Evolutionary conservation across 768 basidiomycete species (phyloP).

Genomic region (Russula vinacea): DNA sequence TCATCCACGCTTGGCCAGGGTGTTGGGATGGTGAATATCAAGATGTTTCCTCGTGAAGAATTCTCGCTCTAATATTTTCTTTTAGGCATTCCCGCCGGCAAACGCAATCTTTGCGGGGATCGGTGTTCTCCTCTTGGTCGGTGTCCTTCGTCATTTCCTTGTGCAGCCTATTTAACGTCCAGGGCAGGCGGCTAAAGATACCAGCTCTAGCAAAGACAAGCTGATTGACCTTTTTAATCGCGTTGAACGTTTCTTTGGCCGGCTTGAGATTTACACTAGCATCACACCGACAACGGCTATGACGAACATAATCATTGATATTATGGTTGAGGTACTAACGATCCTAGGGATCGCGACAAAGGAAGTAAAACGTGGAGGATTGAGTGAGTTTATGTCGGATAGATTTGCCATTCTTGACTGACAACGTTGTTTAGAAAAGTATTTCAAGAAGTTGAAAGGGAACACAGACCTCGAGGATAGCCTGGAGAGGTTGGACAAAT

Average conservation of each 20-base stretch:
- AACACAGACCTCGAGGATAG: not conserved
- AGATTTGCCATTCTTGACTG: not conserved
- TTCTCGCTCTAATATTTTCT: not conserved
- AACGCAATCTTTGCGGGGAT: not conserved
- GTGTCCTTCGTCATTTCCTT: not conserved
- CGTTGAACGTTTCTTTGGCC: not conserved
- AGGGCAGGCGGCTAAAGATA: not conserved
- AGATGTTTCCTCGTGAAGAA: not conserved
- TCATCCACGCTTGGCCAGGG: not conserved
- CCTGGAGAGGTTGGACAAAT: not conserved
- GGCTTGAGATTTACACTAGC: not conserved
- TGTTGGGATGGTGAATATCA: not conserved
- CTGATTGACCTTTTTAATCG: not conserved
- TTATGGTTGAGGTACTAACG: not conserved
- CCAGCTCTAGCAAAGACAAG: not conserved
- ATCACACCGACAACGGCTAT: not conserved
- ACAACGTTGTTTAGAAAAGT: not conserved
- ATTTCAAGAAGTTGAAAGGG: not conserved
- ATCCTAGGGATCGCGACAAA: not conserved
- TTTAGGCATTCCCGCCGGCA: not conserved
- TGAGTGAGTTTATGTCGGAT: not conserved
- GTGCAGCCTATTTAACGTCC: not conserved
- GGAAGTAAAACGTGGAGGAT: slow-evolving; percentile 1
- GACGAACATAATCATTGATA: not conserved
- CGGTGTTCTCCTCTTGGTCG: not conserved